phyloP scores from a whole-genome alignment of 2,329 filamentous ascomycete genomes.

The Fusarium sp. region DNA sequence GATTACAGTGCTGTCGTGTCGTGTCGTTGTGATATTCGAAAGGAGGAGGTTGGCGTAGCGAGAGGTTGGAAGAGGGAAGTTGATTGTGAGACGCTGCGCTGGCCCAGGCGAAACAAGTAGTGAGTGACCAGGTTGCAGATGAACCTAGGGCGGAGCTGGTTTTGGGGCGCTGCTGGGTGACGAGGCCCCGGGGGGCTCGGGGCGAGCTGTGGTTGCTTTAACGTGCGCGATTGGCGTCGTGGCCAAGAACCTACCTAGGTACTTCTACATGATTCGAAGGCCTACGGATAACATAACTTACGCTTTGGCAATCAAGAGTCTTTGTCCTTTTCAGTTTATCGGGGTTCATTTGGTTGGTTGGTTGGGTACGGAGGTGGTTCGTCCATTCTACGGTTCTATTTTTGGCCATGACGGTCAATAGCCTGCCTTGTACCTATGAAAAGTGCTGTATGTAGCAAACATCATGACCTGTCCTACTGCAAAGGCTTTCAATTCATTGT shows the following conservation, averaged over 20 bases:
- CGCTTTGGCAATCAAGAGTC: background rate
- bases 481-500: background rate
- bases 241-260: background rate
- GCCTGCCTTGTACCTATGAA: background rate
- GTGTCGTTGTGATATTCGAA: conserved; percentile 31
- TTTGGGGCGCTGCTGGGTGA: conserved; percentile 43
- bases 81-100: conserved; percentile 41
- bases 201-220: background rate
- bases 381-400: background rate
- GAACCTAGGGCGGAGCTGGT: conserved; percentile 13
- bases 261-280: conserved; percentile 1
- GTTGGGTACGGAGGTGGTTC: background rate
- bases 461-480: background rate
- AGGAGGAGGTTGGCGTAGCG: conserved; percentile 38
- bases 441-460: background rate
- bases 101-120: conserved; percentile 44
- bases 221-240: conserved; percentile 5
- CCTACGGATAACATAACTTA: background rate
- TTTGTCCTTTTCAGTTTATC: background rate
- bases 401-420: background rate
- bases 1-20: conserved; percentile 22
- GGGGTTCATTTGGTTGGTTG: background rate
- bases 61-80: conserved; percentile 42
- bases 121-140: conserved; percentile 33
- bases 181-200: conserved; percentile 37